phyloP scores from a whole-genome alignment of 768 basidiomycete genomes.

The Dioszegia hungarica region DNA sequence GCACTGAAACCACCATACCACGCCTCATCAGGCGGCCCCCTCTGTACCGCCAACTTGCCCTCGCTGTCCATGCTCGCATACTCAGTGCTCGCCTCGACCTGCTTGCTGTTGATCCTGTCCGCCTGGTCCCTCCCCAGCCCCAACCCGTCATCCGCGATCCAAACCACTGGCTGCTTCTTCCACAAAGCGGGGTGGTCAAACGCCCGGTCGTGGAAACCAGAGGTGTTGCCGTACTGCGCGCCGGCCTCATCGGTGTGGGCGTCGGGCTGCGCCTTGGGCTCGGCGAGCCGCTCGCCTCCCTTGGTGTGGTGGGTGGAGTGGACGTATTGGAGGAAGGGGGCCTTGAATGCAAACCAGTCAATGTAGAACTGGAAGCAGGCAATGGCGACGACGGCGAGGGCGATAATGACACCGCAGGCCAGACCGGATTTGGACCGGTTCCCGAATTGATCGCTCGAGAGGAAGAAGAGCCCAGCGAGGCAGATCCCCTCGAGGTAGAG shows the following conservation, averaged over 20 bases:
- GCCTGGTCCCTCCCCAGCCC: conserved; percentile 46
- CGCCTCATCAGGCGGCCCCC: conserved; percentile 47
- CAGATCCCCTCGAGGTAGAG: conserved; percentile 50
- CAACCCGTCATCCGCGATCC: conserved; percentile 46
- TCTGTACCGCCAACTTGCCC: conserved; percentile 34
- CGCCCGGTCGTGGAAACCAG: conserved; percentile 44
- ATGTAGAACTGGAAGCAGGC: conserved; percentile 44
- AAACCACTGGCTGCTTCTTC: conserved; percentile 49
- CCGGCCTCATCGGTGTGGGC: conserved; percentile 32
- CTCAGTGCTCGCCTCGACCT: conserved; percentile 43
- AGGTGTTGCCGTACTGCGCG: conserved; percentile 40
- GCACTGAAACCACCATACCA: conserved; percentile 40
- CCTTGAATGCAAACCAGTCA: conserved; percentile 41
- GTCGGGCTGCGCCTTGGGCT: conserved; percentile 8
- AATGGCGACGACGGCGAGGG: conserved; percentile 38
- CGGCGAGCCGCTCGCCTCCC: conserved; percentile 1
- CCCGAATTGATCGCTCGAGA: conserved; percentile 33
- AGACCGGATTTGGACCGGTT: conserved; percentile 39
- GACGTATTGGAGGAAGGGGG: conserved; percentile 25
- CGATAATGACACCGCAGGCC: conserved; percentile 48
- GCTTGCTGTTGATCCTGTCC: conserved; percentile 35
- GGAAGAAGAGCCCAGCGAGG: conserved; percentile 49
- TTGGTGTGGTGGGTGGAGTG: conserved; percentile 25
- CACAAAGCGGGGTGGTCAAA: conserved; percentile 50
- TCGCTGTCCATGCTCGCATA: conserved; percentile 45